Conservation (phyloP, 1,139 yeast genomes). For the Lodderomyces oxycetoniae region DNA sequence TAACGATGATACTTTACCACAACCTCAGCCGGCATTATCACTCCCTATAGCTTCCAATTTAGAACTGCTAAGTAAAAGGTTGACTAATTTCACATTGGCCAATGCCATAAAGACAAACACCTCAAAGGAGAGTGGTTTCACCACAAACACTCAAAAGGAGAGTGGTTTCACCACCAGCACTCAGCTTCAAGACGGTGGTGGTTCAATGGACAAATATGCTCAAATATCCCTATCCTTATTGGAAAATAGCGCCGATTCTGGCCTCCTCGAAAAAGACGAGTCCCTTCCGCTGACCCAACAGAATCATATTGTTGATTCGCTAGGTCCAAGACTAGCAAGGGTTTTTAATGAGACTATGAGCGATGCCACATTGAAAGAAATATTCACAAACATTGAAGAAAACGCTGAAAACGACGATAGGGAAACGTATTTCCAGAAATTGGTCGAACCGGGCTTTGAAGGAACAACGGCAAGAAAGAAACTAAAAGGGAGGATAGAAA, state of each 20-base stretch:
- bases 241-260: constrained; percentile 11
- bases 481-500: constrained; percentile 64
- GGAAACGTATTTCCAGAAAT: constrained; percentile 14
- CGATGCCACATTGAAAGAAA: constrained; percentile 46
- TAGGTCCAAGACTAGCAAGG: constrained; percentile 47
- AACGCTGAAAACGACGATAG: constrained; percentile 11
- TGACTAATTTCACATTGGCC: constrained; percentile 32
- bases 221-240: constrained; percentile 25
- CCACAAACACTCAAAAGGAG: too few species aligned
- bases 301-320: constrained; percentile 14
- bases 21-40: constrained; percentile 46
- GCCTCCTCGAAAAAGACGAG: constrained; percentile 4
- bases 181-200: too few species aligned
- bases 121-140: constrained; percentile 1
- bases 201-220: constrained; percentile 39
- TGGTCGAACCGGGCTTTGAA: constrained; percentile 51
- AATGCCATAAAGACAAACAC: constrained; percentile 17
- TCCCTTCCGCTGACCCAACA: constrained; percentile 1
- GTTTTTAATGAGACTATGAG: constrained; percentile 46
- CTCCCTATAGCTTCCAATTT: constrained; percentile 40
- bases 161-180: too few species aligned
- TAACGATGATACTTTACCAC: constrained; percentile 24
- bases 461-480: constrained; percentile 57
- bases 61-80: constrained; percentile 32
- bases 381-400: constrained; percentile 44